These are phyloP conservation scores for Flaveria linearis DNA, from an alignment of 129 eudicot species.

Conservation along the genomic window DNA sequence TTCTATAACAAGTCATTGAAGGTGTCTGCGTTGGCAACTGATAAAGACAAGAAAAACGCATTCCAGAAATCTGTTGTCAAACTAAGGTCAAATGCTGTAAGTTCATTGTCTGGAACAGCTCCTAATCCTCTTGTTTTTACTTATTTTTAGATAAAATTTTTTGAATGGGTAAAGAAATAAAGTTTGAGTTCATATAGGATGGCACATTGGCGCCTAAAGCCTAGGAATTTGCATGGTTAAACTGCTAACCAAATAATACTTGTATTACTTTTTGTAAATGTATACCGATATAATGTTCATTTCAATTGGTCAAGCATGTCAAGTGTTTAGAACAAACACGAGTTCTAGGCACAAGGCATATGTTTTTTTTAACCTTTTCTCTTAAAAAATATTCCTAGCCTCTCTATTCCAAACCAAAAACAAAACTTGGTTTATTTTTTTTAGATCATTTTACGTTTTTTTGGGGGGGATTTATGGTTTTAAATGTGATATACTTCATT, in stretches of 20 bases:
- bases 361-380: constrained; percentile 1
- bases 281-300: not conserved
- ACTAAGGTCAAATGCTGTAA: constrained; percentile 60
- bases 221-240: not conserved
- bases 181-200: constrained; percentile 1
- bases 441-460: not conserved
- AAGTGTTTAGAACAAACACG: not conserved
- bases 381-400: not conserved
- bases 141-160: not conserved
- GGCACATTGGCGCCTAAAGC: not conserved
- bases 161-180: not conserved
- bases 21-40: constrained; percentile 16
- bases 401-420: not conserved
- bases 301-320: not conserved
- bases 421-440: not conserved
- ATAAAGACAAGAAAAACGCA: constrained; percentile 25
- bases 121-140: not conserved
- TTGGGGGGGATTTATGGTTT: not conserved
- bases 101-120: constrained; percentile 36
- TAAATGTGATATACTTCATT: not conserved
- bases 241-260: not conserved
- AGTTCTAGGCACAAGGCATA: not conserved
- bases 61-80: constrained; percentile 43
- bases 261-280: not conserved
- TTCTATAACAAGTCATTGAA: constrained; percentile 37